phyloP scores from a whole-genome alignment of 352 stramenopile species.

The Phytophthora sp. region DNA sequence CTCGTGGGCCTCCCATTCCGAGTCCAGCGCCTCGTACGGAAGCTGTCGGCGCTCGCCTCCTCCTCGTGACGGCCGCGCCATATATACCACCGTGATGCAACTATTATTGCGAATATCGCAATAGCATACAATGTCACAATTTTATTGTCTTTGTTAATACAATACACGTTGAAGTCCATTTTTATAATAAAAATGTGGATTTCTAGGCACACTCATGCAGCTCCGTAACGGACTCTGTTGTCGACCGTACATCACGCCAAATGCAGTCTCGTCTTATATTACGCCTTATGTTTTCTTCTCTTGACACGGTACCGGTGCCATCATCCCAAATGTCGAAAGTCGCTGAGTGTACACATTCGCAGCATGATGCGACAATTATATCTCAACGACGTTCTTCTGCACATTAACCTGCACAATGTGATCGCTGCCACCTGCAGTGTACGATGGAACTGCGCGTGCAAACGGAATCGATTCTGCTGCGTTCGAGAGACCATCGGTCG shows the following conservation, averaged over 20 bases:
- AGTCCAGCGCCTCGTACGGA: constrained; percentile 65
- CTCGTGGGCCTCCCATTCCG: constrained; percentile 61
- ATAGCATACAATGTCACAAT: constrained; percentile 4
- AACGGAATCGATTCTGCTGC: constrained; percentile 64
- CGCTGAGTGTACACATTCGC: not conserved
- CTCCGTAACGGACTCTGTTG: too few relatives aligned
- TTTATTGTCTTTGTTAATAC: not conserved
- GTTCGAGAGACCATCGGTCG: constrained; percentile 38
- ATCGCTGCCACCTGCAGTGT: constrained; percentile 33
- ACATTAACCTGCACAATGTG: constrained; percentile 26
- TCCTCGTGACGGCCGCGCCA: constrained; percentile 6
- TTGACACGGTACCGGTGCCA: not conserved
- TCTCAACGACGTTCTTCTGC: constrained; percentile 20
- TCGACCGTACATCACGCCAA: too few relatives aligned
- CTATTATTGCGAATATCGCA: constrained; percentile 2
- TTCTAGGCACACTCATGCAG: too few relatives aligned
- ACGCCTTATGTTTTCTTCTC: not conserved
- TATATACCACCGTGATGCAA: not conserved
- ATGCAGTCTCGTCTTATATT: not conserved
- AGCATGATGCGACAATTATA: constrained; percentile 14
- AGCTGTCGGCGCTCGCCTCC: constrained; percentile 34
- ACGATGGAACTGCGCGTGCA: constrained; percentile 54
- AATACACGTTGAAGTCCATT: too few relatives aligned
- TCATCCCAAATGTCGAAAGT: too few relatives aligned
- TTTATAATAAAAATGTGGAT: too few relatives aligned